Evolutionary conservation across 805 yeast genomes (phyloP).

Genomic region (Wickerhamomyces subpelliculosus): DNA sequence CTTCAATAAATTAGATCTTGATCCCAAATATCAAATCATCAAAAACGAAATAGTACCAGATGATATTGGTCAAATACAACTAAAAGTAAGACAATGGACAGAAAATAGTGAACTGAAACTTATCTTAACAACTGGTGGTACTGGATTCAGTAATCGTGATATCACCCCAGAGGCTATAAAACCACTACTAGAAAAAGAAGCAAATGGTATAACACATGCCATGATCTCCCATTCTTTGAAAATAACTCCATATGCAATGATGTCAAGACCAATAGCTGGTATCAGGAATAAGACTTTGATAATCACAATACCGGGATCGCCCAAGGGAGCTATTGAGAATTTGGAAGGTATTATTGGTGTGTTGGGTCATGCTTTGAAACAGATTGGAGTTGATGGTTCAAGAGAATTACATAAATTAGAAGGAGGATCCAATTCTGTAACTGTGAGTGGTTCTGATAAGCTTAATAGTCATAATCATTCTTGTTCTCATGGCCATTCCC

Average conservation of each 20-base stretch:
- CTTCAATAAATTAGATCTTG: slow-evolving; percentile 2
- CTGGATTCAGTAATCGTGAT: slow-evolving; percentile 41
- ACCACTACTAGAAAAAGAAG: slow-evolving; percentile 34
- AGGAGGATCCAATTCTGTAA: no score
- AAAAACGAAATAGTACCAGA: slow-evolving; percentile 30
- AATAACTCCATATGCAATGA: slow-evolving; percentile 40
- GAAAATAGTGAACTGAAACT: slow-evolving; percentile 17
- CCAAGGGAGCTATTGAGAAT: slow-evolving; percentile 41
- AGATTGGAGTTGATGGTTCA: slow-evolving; percentile 28
- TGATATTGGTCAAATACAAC: slow-evolving; percentile 16
- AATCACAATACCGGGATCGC: slow-evolving; percentile 46
- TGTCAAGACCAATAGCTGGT: slow-evolving; percentile 48
- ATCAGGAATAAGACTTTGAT: slow-evolving; percentile 29
- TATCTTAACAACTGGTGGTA: slow-evolving; percentile 46
- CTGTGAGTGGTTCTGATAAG: neutral
- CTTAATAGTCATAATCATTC: slow-evolving; percentile 6
- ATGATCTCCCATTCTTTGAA: slow-evolving; percentile 37
- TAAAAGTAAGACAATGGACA: slow-evolving; percentile 22
- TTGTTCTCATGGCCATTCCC: slow-evolving; percentile 6
- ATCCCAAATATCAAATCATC: slow-evolving; percentile 5
- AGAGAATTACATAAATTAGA: slow-evolving; percentile 30
- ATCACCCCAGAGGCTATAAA: slow-evolving; percentile 44
- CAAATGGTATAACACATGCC: slow-evolving; percentile 43
- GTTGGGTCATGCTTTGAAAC: slow-evolving; percentile 37
- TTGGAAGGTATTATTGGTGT: slow-evolving; percentile 29